These are phyloP conservation scores for Zygnema cylindricum DNA, from an alignment of 139 green algal species.

Conservation along the genomic window DNA sequence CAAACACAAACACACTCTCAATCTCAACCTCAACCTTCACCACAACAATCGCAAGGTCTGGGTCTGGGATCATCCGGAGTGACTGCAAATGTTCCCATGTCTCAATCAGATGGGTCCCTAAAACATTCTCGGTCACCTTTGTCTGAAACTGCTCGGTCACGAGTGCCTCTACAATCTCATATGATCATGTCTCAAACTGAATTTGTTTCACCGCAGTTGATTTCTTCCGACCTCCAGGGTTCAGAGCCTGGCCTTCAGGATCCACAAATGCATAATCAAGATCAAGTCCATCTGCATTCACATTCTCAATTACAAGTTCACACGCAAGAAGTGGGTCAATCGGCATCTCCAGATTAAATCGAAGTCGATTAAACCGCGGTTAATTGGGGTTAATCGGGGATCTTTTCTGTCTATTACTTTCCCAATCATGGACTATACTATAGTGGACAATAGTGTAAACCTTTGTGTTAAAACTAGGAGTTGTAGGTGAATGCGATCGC, in stretches of 20 bases:
- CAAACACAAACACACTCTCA: too few relatives aligned
- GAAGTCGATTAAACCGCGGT: too few relatives aligned
- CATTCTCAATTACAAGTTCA: too few relatives aligned
- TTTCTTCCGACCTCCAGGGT: neutral
- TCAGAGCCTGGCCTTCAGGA: neutral
- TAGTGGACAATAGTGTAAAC: too few relatives aligned
- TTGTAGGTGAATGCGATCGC: too few relatives aligned
- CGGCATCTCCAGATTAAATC: neutral
- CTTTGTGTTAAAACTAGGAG: too few relatives aligned
- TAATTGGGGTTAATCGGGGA: too few relatives aligned
- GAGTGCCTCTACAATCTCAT: too few relatives aligned
- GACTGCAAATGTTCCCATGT: neutral
- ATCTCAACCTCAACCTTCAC: neutral
- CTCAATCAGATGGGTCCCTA: neutral
- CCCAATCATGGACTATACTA: too few relatives aligned
- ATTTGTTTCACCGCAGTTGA: neutral
- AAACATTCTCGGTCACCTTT: neutral
- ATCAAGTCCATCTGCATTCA: neutral
- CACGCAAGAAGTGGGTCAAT: neutral
- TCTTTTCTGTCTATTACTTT: too few relatives aligned
- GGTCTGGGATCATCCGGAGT: too few relatives aligned
- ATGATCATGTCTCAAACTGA: neutral
- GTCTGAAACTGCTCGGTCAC: neutral
- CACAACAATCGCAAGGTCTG: neutral
- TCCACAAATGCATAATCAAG: neutral